Evolutionary conservation across 768 basidiomycete species (phyloP).

Genomic region (Xerocomus potaroensis): DNA sequence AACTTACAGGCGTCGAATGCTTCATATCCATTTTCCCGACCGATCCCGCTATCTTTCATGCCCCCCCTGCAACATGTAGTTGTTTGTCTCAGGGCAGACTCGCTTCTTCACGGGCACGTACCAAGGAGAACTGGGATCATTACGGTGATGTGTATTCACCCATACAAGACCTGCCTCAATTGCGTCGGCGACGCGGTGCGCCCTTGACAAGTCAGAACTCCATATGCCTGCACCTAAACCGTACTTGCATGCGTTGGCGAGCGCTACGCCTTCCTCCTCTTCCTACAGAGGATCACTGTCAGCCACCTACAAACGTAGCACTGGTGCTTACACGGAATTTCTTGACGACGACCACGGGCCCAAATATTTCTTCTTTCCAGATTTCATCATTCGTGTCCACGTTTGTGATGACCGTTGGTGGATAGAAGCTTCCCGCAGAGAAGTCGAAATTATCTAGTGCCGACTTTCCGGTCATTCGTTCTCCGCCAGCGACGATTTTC

Average conservation of each 20-base stretch:
- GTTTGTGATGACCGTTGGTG: constrained; percentile 70
- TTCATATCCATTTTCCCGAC: constrained; percentile 81
- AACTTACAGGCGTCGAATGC: constrained; percentile 71
- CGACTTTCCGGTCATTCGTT: constrained; percentile 58
- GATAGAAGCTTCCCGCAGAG: constrained; percentile 67
- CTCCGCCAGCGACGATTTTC: constrained; percentile 58
- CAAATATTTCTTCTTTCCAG: constrained; percentile 84
- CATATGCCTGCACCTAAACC: constrained; percentile 80
- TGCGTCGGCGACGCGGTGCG: constrained; percentile 65
- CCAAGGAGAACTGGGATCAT: constrained; percentile 89
- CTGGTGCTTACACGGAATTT: constrained; percentile 43
- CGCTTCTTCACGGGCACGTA: constrained; percentile 23
- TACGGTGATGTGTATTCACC: constrained; percentile 88
- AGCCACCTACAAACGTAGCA: not conserved
- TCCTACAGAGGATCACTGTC: constrained; percentile 32
- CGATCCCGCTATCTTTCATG: constrained; percentile 87
- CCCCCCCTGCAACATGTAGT: constrained; percentile 61
- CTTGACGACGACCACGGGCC: constrained; percentile 74
- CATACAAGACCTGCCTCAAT: constrained; percentile 79
- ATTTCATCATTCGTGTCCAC: constrained; percentile 55
- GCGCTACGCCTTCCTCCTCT: constrained; percentile 58
- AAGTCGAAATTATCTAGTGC: constrained; percentile 69
- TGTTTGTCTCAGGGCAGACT: constrained; percentile 4
- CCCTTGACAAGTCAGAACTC: constrained; percentile 70
- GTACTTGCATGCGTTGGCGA: constrained; percentile 77